Percentiles rank a stretch among this genome's conserved stretches.
Evolutionary conservation across 1,284 basidiomycete species (phyloP).

Genomic region (Farysia itapuensis): DNA sequence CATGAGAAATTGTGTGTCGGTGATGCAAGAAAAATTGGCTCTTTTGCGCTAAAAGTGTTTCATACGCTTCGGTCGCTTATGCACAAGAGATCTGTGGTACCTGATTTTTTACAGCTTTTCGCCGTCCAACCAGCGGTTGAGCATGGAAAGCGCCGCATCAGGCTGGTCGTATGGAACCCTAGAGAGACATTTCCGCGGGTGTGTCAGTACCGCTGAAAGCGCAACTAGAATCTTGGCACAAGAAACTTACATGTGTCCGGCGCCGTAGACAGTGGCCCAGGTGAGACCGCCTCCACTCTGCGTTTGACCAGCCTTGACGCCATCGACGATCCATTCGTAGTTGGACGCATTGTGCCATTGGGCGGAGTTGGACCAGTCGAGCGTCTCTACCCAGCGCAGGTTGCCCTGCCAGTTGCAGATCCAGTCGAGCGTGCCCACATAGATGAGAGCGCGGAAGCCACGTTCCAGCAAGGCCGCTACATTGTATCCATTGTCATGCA

Average conservation of each 20-base stretch:
- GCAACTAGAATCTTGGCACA: no score
- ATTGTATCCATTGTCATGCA: conserved; percentile 61
- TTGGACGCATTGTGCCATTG: conserved; percentile 15
- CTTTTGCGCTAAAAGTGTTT: no score
- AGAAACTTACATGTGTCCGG: conserved; percentile 34
- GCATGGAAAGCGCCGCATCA: conserved; percentile 41
- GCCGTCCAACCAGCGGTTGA: conserved; percentile 54
- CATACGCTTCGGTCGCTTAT: no score
- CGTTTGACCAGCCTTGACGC: conserved; percentile 30
- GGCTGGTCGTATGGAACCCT: conserved; percentile 48
- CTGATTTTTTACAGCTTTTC: no score
- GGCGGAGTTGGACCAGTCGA: conserved; percentile 25
- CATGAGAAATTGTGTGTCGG: no score
- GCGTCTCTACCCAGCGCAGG: conserved; percentile 27
- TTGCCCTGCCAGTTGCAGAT: conserved; percentile 53
- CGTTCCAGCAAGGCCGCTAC: conserved; percentile 74
- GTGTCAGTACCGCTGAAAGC: no score
- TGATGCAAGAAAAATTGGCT: no score
- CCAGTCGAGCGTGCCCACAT: conserved; percentile 65
- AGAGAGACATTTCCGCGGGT: no score
- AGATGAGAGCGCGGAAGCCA: conserved; percentile 72
- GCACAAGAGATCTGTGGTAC: no score
- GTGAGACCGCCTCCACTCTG: conserved; percentile 24
- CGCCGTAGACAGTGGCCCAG: conserved; percentile 45
- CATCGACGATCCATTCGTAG: conserved; percentile 36